Conservation (phyloP, 2,329 filamentous ascomycete species). For the Pseudogymnoascus sp. region DNA sequence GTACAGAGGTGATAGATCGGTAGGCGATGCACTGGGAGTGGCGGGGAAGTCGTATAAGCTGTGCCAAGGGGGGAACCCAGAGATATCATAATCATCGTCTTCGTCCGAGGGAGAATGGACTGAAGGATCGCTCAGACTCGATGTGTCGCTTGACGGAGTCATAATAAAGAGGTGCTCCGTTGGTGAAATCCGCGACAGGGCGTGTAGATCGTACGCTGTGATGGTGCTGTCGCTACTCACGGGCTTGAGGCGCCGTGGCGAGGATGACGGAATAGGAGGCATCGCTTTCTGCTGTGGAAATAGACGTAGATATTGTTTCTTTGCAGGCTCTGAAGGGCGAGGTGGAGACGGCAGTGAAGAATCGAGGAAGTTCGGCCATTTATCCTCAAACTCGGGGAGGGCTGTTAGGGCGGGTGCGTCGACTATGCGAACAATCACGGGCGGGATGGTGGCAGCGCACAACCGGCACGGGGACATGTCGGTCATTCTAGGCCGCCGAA, state of each 20-base stretch:
- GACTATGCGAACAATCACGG: slow-evolving; percentile 5
- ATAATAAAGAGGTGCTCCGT: not conserved
- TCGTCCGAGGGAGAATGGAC: not conserved
- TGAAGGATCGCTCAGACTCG: not conserved
- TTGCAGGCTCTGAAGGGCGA: not conserved
- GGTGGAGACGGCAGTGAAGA: not conserved
- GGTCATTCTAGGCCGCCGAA: slow-evolving; percentile 6
- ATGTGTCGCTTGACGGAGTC: not conserved
- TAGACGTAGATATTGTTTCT: not conserved
- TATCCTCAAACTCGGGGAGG: not conserved
- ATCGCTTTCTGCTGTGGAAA: not conserved
- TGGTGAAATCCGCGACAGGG: not conserved
- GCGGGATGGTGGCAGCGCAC: not conserved
- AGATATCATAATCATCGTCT: not conserved
- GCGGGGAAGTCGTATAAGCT: not conserved
- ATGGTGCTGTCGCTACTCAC: not conserved
- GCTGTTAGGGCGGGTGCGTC: not conserved
- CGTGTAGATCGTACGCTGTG: not conserved
- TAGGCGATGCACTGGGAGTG: not conserved
- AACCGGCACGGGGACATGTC: slow-evolving; percentile 6
- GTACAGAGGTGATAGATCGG: not conserved
- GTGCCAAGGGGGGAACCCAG: not conserved
- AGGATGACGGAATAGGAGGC: not conserved
- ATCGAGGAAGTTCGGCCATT: slow-evolving; percentile 3
- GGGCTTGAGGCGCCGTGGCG: not conserved